Conservation (phyloP, 1,139 yeast species). For the Komagataea norvegica region DNA sequence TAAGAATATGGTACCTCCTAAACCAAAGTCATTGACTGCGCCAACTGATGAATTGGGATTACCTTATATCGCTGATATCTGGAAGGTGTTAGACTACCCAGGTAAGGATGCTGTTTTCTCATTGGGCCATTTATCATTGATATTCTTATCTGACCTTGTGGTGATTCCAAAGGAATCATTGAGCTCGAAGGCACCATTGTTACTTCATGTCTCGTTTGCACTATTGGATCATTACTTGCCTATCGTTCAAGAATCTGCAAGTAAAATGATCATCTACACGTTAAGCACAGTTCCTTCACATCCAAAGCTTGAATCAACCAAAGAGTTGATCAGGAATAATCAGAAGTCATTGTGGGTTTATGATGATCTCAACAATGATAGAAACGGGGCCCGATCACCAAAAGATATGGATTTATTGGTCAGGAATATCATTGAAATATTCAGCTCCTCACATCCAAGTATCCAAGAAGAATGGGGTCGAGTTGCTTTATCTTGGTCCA, state of each 20-base stretch:
- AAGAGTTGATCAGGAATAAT: slow-evolving; percentile 48
- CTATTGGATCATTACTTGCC: slow-evolving; percentile 83
- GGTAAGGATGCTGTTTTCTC: slow-evolving; percentile 80
- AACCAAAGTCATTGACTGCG: slow-evolving; percentile 28
- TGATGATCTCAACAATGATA: slow-evolving; percentile 76
- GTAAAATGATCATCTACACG: slow-evolving; percentile 67
- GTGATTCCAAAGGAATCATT: slow-evolving; percentile 56
- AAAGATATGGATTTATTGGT: slow-evolving; percentile 79
- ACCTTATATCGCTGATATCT: slow-evolving; percentile 75
- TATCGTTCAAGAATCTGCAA: slow-evolving; percentile 81
- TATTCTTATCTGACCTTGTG: slow-evolving; percentile 76
- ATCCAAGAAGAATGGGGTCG: slow-evolving; percentile 82
- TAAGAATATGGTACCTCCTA: slow-evolving; percentile 79
- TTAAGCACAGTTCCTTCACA: slow-evolving; percentile 58
- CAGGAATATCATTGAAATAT: slow-evolving; percentile 56
- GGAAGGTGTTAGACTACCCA: slow-evolving; percentile 49
- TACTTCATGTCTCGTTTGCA: slow-evolving; percentile 77
- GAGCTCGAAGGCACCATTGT: slow-evolving; percentile 57
- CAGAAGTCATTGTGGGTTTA: slow-evolving; percentile 68
- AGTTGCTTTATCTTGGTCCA: slow-evolving; percentile 87
- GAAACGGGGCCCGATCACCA: slow-evolving; percentile 82
- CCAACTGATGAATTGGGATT: slow-evolving; percentile 32
- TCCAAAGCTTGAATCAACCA: slow-evolving; percentile 48
- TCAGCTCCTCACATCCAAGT: slow-evolving; percentile 44
- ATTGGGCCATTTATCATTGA: slow-evolving; percentile 79